Evolutionary conservation across 164 flowering plant genomes (phyloP), one percentile per base, ranked within the genome.

Genomic region (Magnolia officinalis): DNA sequence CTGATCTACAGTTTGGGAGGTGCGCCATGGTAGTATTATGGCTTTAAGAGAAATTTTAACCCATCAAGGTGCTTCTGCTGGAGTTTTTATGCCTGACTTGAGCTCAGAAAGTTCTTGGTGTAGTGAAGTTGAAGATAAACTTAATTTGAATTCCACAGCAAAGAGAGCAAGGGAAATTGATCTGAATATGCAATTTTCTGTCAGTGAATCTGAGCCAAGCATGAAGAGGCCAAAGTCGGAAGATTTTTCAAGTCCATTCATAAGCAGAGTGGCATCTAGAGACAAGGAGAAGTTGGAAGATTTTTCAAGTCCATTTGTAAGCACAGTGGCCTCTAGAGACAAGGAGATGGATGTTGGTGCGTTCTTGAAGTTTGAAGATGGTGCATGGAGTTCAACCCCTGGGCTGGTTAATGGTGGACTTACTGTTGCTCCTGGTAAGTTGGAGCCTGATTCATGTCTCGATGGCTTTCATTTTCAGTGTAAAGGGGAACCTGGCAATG

Each of bases 11-110:
- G 99, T 84, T 65, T 96, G 99, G 99, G 99, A 96, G 87, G 86
- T 93, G 70, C 98, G 99, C 23, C 99, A 96, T 83, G 99, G 99
- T 72, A 89, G 99, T 81, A 85, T 91, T 29, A 94, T 94, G 98
- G 98, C 97, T 72, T 78, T 96, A 72, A 94, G 99, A 83, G 99
- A 96, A 85, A 89, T 96, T 80, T 81, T 96, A 71, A 85, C 93
- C 7, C 90, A 89, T 83, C 98, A 94, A 84, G 99, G 97, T 78
- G 88, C 88, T 74, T 90, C 89, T 81, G 97, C 94, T 78, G 98
- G 95, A 70, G 89, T 92, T 26, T 74, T 82, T 77, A 70, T 80
- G 79, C 85, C 91, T 73, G 91, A 96, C 52, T 74, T 85, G 76
- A 82, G 82, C 80, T 81, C 78, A 2, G 84, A 82, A 79, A 81